Percentiles rank a stretch among this genome's conserved stretches.
These are phyloP conservation scores for Phytophthora sp. DNA, from an alignment of 352 stramenopile genomes.

Conservation along the genomic window DNA sequence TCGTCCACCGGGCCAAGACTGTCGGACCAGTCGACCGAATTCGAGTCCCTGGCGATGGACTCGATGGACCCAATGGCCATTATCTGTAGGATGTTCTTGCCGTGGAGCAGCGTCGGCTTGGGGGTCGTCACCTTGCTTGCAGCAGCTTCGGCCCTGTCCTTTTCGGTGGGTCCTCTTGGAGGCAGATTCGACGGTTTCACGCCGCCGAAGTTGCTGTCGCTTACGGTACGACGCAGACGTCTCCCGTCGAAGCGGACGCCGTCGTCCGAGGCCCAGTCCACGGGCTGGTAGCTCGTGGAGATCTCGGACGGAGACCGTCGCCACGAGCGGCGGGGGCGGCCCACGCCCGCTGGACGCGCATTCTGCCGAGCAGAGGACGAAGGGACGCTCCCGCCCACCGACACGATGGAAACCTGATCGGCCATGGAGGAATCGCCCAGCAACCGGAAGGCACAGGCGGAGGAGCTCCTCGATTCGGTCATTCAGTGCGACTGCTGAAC, in stretches of 20 bases:
- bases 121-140: slow-evolving; percentile 18
- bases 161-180: not conserved
- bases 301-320: slow-evolving; percentile 19
- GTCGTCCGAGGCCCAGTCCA: slow-evolving; percentile 34
- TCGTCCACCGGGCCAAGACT: slow-evolving; percentile 33
- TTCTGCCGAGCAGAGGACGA: not conserved
- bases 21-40: slow-evolving; percentile 72
- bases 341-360: not conserved
- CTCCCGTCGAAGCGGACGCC: slow-evolving; percentile 31
- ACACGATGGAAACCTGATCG: slow-evolving; percentile 17
- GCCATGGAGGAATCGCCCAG: slow-evolving; percentile 8
- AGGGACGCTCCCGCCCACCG: slow-evolving; percentile 1
- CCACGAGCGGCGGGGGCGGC: slow-evolving; percentile 1
- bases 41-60: slow-evolving; percentile 44
- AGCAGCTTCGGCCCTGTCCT: too few species aligned
- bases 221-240: slow-evolving; percentile 15
- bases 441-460: slow-evolving; percentile 3
- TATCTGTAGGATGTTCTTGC: slow-evolving; percentile 69
- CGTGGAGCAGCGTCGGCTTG: slow-evolving; percentile 47
- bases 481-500: slow-evolving; percentile 14
- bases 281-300: slow-evolving; percentile 31
- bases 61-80: slow-evolving; percentile 47
- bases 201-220: slow-evolving; percentile 13
- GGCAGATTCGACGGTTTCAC: not conserved
- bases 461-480: not conserved